Percentiles rank a stretch among this genome's conserved stretches.
Evolutionary conservation across 208 protist species (phyloP).

Genomic region (Trypanosoma theileri): DNA sequence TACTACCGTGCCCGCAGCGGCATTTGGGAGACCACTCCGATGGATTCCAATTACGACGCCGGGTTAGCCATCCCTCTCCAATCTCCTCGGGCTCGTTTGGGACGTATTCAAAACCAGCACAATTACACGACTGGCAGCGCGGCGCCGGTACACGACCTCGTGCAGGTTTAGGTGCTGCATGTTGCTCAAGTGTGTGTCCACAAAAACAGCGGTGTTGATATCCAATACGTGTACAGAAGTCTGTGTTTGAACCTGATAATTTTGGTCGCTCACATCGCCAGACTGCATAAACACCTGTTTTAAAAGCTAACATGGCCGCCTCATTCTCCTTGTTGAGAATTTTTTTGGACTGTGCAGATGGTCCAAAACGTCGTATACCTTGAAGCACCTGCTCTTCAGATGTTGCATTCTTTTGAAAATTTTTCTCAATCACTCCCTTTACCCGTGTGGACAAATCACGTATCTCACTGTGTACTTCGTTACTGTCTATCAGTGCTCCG

Average conservation of each 20-base stretch:
- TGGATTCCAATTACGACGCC: conserved; percentile 60
- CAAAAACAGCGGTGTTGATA: conserved; percentile 79
- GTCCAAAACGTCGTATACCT: conserved; percentile 71
- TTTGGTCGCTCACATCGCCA: conserved; percentile 62
- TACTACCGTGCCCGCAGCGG: conserved; percentile 70
- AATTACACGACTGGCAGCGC: conserved; percentile 40
- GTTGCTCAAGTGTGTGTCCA: conserved; percentile 52
- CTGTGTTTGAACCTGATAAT: conserved; percentile 49
- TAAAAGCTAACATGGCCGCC: conserved; percentile 60
- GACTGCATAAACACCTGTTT: conserved; percentile 76
- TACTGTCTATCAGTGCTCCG: conserved; percentile 54
- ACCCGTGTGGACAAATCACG: conserved; percentile 50
- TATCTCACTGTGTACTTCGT: conserved; percentile 80
- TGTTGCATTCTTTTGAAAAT: conserved; percentile 61
- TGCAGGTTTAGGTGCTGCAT: conserved; percentile 24
- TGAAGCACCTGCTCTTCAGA: conserved; percentile 63
- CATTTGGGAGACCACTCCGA: conserved; percentile 76
- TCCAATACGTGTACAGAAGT: conserved; percentile 83
- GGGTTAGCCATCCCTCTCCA: conserved; percentile 79
- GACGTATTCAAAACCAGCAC: conserved; percentile 69
- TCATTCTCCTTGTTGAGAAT: conserved; percentile 78
- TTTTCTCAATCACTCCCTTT: conserved; percentile 42
- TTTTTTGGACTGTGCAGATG: conserved; percentile 59
- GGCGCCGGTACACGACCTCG: conserved; percentile 17
- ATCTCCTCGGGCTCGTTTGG: conserved; percentile 88